Evolutionary conservation across 2,329 filamentous ascomycete genomes (phyloP).

Genomic region (Ceratocystis smalleyi): DNA sequence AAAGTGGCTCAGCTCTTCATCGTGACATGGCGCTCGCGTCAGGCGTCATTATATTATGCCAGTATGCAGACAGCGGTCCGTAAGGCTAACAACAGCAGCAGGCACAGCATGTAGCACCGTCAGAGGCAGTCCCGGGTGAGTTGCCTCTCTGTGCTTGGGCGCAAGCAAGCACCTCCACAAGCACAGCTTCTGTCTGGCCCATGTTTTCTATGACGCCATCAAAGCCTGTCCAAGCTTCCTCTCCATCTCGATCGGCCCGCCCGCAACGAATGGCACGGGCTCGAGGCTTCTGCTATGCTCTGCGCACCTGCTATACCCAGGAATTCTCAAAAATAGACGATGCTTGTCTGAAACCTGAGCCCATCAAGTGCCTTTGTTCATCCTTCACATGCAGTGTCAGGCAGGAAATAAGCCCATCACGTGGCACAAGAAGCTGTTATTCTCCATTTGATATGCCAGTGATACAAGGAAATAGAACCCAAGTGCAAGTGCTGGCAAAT

Average conservation of each 20-base stretch:
- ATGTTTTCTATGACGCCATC: not conserved
- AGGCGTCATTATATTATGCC: not conserved
- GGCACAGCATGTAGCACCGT: not conserved
- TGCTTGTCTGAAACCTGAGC: not conserved
- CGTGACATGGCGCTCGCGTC: not conserved
- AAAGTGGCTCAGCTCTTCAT: not conserved
- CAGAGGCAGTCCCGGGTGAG: not conserved
- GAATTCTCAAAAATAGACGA: not conserved
- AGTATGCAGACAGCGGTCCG: not conserved
- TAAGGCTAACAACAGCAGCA: not conserved
- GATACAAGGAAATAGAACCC: not conserved
- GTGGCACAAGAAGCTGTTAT: not conserved
- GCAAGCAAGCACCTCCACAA: no score
- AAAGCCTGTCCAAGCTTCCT: not conserved
- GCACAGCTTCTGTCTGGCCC: not conserved
- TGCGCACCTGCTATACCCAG: not conserved
- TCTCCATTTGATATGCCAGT: not conserved
- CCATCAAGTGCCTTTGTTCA: not conserved
- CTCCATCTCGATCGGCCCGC: not conserved
- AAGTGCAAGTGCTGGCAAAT: not conserved
- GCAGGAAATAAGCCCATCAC: not conserved
- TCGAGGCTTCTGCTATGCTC: not conserved
- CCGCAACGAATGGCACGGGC: not conserved
- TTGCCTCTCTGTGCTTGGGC: no score
- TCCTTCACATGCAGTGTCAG: not conserved